These are phyloP conservation scores for Malus sieversii DNA, from an alignment of 306 rosid species.

Conservation along the genomic window DNA sequence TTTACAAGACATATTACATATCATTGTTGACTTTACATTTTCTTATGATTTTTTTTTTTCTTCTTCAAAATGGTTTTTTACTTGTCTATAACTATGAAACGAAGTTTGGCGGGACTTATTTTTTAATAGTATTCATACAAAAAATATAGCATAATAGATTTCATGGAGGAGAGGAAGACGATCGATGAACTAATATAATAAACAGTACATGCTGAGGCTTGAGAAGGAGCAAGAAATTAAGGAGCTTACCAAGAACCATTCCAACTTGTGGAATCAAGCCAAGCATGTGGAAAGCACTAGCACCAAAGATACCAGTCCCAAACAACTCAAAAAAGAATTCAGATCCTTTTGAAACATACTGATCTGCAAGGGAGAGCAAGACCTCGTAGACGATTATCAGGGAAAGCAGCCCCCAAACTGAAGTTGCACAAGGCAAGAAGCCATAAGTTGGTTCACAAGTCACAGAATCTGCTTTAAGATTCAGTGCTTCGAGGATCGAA, in stretches of 20 bases:
- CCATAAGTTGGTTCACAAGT: slow-evolving; percentile 30
- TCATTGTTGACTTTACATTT: neutral
- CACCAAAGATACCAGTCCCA: slow-evolving; percentile 33
- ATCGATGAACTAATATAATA: neutral
- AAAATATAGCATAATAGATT: neutral
- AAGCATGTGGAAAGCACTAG: slow-evolving; percentile 27
- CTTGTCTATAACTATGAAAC: no score
- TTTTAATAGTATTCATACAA: neutral
- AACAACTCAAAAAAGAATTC: slow-evolving; percentile 25
- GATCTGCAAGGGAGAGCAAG: slow-evolving; percentile 20
- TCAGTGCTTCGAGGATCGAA: neutral
- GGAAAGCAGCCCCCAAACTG: slow-evolving; percentile 25
- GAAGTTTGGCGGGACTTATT: no score
- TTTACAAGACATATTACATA: neutral
- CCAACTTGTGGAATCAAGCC: slow-evolving; percentile 25
- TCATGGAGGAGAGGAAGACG: neutral
- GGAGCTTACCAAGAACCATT: slow-evolving; percentile 22
- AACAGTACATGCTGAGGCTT: neutral
- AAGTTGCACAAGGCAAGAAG: slow-evolving; percentile 34
- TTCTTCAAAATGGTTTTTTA: no score
- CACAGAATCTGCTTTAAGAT: slow-evolving; percentile 17
- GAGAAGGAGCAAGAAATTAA: neutral
- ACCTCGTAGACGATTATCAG: slow-evolving; percentile 28
- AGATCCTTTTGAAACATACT: slow-evolving; percentile 16
- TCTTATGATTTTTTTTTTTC: no score